These are phyloP conservation scores for Lepidium sativum DNA, from an alignment of 345 rosid species.

Conservation along the genomic window DNA sequence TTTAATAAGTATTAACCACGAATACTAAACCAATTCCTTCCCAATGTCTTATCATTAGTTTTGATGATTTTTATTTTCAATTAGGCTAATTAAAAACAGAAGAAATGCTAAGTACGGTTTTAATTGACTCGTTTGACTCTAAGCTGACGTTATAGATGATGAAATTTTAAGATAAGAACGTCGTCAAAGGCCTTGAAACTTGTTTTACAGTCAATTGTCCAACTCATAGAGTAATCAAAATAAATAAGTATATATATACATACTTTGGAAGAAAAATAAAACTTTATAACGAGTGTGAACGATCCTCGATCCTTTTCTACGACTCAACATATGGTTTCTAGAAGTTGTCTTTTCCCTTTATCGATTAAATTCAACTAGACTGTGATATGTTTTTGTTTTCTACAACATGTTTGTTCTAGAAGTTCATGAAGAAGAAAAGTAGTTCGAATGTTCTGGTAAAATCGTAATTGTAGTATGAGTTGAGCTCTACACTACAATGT, in stretches of 20 bases:
- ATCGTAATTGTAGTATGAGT: too few species aligned
- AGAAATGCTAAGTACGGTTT: not conserved
- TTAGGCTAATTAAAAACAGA: not conserved
- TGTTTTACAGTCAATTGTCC: slow-evolving; percentile 10
- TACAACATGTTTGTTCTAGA: too few species aligned
- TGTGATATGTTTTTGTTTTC: too few species aligned
- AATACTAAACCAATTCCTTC: not conserved
- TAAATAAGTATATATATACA: not conserved
- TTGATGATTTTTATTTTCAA: not conserved
- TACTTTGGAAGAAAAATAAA: too few species aligned
- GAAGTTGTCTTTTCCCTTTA: too few species aligned
- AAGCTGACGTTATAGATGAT: not conserved
- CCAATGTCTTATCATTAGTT: not conserved
- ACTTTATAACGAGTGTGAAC: not conserved
- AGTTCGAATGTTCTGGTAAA: too few species aligned
- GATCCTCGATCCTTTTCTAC: too few species aligned
- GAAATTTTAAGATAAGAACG: not conserved
- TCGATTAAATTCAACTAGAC: too few species aligned
- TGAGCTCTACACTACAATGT: too few species aligned
- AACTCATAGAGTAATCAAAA: not conserved
- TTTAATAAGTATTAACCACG: not conserved
- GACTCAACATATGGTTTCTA: too few species aligned
- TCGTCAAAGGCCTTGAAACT: slow-evolving; percentile 15
- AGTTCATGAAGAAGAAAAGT: too few species aligned
- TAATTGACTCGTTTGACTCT: not conserved